These are phyloP conservation scores for Neurospora sp. DNA, from an alignment of 2,329 filamentous ascomycete species.

Conservation along the genomic window DNA sequence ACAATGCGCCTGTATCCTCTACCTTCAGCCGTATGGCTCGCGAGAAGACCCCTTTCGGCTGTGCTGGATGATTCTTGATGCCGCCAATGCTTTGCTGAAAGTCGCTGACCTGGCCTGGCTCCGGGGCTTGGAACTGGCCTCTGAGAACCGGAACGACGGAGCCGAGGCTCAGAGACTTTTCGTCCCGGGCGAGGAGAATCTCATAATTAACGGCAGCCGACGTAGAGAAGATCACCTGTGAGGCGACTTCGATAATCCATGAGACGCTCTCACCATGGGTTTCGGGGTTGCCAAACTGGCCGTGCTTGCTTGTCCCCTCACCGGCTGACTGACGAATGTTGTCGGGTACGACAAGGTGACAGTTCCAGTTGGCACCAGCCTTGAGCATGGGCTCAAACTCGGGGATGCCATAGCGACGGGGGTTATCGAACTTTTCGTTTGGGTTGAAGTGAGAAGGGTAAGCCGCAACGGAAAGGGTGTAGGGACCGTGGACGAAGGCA, in stretches of 20 bases:
- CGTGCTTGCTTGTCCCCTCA: constrained; percentile 37
- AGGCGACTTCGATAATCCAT: constrained; percentile 87
- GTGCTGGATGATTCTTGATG: constrained; percentile 41
- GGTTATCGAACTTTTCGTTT: constrained; percentile 63
- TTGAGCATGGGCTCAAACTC: constrained; percentile 96
- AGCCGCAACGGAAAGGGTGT: constrained; percentile 77
- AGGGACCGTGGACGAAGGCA: constrained; percentile 92
- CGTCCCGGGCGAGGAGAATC: constrained; percentile 73
- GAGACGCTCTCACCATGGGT: constrained; percentile 50
- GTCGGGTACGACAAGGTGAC: constrained; percentile 70
- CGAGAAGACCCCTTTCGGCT: constrained; percentile 72
- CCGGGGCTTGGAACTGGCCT: constrained; percentile 39
- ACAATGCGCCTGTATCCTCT: constrained; percentile 80
- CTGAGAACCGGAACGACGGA: constrained; percentile 36
- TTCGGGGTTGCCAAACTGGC: constrained; percentile 35
- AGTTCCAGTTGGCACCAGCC: constrained; percentile 79
- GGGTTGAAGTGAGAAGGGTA: constrained; percentile 79
- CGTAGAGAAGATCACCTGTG: constrained; percentile 87
- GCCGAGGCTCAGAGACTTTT: constrained; percentile 65
- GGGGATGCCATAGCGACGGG: constrained; percentile 64
- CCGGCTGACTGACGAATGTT: constrained; percentile 58
- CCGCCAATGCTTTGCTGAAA: constrained; percentile 57
- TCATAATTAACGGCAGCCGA: constrained; percentile 85
- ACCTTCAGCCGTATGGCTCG: constrained; percentile 67
- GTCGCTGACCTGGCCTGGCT: constrained; percentile 65